These are phyloP conservation scores for Aspergillus sp. DNA, from an alignment of 2,329 filamentous ascomycete genomes.

Conservation along the genomic window DNA sequence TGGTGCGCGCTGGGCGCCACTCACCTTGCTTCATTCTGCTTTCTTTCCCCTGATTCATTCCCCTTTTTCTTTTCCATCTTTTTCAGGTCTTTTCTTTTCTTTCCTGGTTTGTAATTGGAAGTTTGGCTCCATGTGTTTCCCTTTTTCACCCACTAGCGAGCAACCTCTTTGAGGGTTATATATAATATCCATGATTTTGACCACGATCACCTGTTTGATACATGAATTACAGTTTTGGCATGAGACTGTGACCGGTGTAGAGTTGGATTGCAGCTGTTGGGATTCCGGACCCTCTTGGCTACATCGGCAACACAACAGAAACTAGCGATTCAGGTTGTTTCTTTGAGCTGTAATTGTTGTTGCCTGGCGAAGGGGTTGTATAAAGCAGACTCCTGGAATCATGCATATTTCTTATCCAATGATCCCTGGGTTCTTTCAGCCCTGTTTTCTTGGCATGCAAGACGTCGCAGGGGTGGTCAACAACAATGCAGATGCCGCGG, in stretches of 20 bases:
- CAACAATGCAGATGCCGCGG: neutral
- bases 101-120: neutral
- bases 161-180: neutral
- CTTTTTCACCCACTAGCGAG: slow-evolving; percentile 1
- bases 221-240: neutral
- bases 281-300: no score
- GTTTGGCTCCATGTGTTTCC: neutral
- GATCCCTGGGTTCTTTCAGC: neutral
- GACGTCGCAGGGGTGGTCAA: neutral
- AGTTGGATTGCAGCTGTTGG: neutral
- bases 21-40: slow-evolving; percentile 4
- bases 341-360: no score
- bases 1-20: slow-evolving; percentile 25
- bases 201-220: neutral
- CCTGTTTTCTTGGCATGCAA: neutral
- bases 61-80: no score
- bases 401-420: neutral
- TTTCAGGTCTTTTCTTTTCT: neutral
- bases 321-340: no score
- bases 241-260: neutral
- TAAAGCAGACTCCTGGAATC: neutral
- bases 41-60: no score
- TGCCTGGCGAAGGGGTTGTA: no score
- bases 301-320: no score
- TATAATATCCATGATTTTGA: slow-evolving; percentile 6